Percentiles rank a stretch among this genome's conserved stretches.
Conservation (phyloP, 805 yeast genomes). For the Wickerhamiella australiensis region DNA sequence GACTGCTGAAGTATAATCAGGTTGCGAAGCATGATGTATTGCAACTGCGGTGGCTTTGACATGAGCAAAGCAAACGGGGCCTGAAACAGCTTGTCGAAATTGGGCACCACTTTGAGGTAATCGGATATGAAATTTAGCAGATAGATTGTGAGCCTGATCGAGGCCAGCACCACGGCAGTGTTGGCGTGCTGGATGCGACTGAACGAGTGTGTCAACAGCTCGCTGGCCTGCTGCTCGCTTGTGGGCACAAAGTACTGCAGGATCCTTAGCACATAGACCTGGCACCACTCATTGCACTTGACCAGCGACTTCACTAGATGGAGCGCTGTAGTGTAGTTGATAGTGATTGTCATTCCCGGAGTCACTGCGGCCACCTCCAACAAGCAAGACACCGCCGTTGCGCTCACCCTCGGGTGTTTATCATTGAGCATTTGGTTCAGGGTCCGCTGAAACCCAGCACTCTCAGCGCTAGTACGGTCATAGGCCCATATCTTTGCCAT, state of each 20-base stretch:
- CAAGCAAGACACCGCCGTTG: constrained; percentile 61
- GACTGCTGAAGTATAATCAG: constrained; percentile 49
- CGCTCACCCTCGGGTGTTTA: constrained; percentile 45
- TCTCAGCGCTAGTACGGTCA: constrained; percentile 37
- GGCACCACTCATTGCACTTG: constrained; percentile 55
- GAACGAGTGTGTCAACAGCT: constrained; percentile 48
- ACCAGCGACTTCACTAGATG: constrained; percentile 33
- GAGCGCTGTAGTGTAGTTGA: constrained; percentile 40
- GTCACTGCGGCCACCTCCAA: constrained; percentile 49
- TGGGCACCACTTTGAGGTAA: constrained; percentile 44
- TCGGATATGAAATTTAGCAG: constrained; percentile 55
- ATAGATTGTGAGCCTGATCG: constrained; percentile 61
- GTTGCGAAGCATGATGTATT: constrained; percentile 70
- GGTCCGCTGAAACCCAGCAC: constrained; percentile 34
- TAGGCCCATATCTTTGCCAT: constrained; percentile 55
- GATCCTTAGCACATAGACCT: constrained; percentile 51
- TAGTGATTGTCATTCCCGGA: constrained; percentile 38
- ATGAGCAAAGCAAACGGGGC: constrained; percentile 51
- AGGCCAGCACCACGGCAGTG: constrained; percentile 66
- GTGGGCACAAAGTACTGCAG: constrained; percentile 62
- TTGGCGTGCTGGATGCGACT: constrained; percentile 73
- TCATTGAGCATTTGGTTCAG: constrained; percentile 48
- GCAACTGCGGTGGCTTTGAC: constrained; percentile 69
- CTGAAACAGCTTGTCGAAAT: constrained; percentile 43
- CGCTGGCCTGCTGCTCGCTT: constrained; percentile 49